Evolutionary conservation across 2,329 filamentous ascomycete species (phyloP).

Genomic region (Colletotrichum karsti): DNA sequence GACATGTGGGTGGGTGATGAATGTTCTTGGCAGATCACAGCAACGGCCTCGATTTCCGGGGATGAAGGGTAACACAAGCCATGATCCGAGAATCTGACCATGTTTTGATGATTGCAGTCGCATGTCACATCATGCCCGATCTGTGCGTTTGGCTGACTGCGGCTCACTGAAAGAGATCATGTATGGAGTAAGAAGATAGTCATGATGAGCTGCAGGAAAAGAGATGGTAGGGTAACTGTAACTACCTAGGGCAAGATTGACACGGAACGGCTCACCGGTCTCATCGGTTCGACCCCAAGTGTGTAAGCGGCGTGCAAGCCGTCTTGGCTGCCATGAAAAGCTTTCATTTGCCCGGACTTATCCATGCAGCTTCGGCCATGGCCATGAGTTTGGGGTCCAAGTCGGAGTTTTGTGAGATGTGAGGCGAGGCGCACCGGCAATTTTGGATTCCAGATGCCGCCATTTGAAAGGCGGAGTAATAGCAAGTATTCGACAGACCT

Average conservation of each 20-base stretch:
- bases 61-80: neutral
- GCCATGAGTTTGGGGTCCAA: neutral
- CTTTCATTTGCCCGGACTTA: slow-evolving; percentile 1
- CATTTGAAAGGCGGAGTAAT: neutral
- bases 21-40: neutral
- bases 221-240: neutral
- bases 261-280: neutral
- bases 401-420: slow-evolving; percentile 11
- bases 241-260: slow-evolving; percentile 3
- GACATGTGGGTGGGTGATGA: neutral
- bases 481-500: neutral
- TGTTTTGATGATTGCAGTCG: neutral
- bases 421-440: slow-evolving; percentile 6
- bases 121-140: neutral
- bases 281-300: neutral
- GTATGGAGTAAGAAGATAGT: neutral
- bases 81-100: slow-evolving; percentile 12
- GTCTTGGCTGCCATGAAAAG: slow-evolving; percentile 4
- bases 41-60: neutral
- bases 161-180: neutral
- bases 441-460: neutral
- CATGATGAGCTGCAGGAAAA: neutral
- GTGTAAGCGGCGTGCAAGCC: slow-evolving; percentile 12
- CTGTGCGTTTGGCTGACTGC: neutral
- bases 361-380: no score